A percentile compares a stretch with the other conserved stretches of the same genome.
Conservation (phyloP, 306 rosid species). For the Carpinus fangiana region DNA sequence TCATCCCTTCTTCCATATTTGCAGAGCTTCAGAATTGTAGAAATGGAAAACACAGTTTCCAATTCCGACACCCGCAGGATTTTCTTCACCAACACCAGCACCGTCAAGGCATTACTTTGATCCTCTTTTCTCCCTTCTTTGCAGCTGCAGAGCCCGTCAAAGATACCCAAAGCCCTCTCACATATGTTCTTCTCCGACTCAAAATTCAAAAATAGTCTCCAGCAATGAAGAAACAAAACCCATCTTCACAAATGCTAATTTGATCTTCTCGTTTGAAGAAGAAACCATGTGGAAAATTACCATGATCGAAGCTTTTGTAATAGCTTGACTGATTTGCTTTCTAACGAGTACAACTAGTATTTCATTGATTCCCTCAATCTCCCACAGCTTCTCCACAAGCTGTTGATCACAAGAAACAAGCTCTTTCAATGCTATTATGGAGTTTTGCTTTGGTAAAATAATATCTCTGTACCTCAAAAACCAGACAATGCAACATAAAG, state of each 20-base stretch:
- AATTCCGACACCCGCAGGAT: slow-evolving; percentile 56
- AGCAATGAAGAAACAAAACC: slow-evolving; percentile 50
- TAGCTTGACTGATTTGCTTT: slow-evolving; percentile 42
- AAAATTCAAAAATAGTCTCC: slow-evolving; percentile 35
- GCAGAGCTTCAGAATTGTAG: slow-evolving; percentile 59
- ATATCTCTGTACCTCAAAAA: slow-evolving; percentile 51
- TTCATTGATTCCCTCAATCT: slow-evolving; percentile 47
- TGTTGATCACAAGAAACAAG: slow-evolving; percentile 47
- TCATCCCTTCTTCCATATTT: slow-evolving; percentile 37
- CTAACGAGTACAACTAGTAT: slow-evolving; percentile 47
- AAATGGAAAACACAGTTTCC: slow-evolving; percentile 56
- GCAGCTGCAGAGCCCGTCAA: slow-evolving; percentile 42
- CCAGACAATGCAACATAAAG: slow-evolving; percentile 61
- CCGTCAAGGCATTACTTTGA: slow-evolving; percentile 45
- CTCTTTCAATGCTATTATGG: slow-evolving; percentile 52
- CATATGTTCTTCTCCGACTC: slow-evolving; percentile 54
- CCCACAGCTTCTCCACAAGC: slow-evolving; percentile 38
- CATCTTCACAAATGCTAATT: slow-evolving; percentile 37
- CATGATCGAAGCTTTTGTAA: slow-evolving; percentile 53
- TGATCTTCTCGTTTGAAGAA: slow-evolving; percentile 27
- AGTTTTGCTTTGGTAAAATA: slow-evolving; percentile 49
- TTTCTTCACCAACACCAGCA: slow-evolving; percentile 73
- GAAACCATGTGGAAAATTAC: slow-evolving; percentile 48
- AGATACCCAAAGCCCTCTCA: slow-evolving; percentile 52
- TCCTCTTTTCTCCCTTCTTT: slow-evolving; percentile 53